Evolutionary conservation across 2,329 filamentous ascomycete genomes (phyloP), one percentile per base, ranked within the genome.

Genomic region (Ascochyta viciae-villosae): DNA sequence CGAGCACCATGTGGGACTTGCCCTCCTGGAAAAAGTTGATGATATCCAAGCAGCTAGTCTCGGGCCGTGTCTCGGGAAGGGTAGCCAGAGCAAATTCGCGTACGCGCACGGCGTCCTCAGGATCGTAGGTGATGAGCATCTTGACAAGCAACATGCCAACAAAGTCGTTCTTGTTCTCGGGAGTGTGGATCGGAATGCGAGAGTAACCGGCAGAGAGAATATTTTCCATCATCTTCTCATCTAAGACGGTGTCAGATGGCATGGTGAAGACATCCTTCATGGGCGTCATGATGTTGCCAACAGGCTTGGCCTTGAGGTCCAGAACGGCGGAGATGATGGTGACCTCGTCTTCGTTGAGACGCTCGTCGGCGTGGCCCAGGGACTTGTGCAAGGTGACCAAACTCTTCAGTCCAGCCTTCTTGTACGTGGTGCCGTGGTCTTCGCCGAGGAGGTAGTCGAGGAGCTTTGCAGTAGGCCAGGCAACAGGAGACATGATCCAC

Each of bases 1-100:
- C 95, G 26, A 99, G 82, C 0, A 98, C 94, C 93, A 99, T 96
- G 76, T 99, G 95, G 1, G 93, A 96, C 76, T 99, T 99, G 68
- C 95, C 95, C 80, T 99, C 95, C 76, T 99, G 95, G 81, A 99
- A 99, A 77, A 97, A 99, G 79, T 99, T 99, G 78, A 99, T 92
- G 69, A 99, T 98, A 75, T 99, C 95, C 52, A 99, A 79, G 74
- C 95, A 99, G 79, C 93, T 97, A 0, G 95, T 99, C 73, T 97
- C 92, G 0, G 95, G 92, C 9, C 91, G 87, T 0, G 95, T 99
- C 76, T 99, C 95, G 1, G 96, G 95, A 6, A 99, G 85, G 0
- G 95, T 97, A 13, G 95, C 95, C 46, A 99, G 82, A 7, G 92
- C 88, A 72, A 99, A 97, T 59, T 98, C 94, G 58, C 89, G 85